phyloP scores from a whole-genome alignment of 306 rosid genomes.

The Ziziphus jujuba region DNA sequence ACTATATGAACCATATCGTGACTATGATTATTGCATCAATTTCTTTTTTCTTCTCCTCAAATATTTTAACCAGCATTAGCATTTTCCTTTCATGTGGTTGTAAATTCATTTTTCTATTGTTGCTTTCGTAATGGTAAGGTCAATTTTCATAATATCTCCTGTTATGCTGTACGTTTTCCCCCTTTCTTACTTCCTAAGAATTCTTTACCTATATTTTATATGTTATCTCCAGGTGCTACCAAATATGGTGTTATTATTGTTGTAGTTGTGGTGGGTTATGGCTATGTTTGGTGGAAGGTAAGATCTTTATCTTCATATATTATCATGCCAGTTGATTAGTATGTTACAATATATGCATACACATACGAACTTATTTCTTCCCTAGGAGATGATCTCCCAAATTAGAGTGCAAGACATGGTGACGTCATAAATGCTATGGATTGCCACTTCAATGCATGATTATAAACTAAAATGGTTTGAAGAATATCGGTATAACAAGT shows the following conservation, averaged over 20 bases:
- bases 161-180: neutral
- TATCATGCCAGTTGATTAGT: constrained; percentile 16
- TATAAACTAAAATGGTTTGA: constrained; percentile 1
- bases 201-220: constrained; percentile 30
- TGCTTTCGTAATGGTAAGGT: neutral
- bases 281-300: constrained; percentile 97
- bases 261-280: constrained; percentile 69
- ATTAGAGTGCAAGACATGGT: too few species aligned
- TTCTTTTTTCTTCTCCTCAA: neutral
- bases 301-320: constrained; percentile 18
- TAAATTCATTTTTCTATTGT: neutral
- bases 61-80: neutral
- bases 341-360: constrained; percentile 18
- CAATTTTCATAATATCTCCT: neutral
- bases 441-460: too few species aligned
- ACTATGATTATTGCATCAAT: neutral
- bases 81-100: neutral
- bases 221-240: constrained; percentile 47
- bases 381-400: too few species aligned
- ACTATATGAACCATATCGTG: neutral
- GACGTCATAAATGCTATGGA: too few species aligned
- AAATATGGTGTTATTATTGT: constrained; percentile 65
- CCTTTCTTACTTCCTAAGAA: constrained; percentile 4
- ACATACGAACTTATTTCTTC: neutral
- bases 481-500: neutral